Conservation (phyloP, 805 yeast genomes). For the Starmerella riodocensis region DNA sequence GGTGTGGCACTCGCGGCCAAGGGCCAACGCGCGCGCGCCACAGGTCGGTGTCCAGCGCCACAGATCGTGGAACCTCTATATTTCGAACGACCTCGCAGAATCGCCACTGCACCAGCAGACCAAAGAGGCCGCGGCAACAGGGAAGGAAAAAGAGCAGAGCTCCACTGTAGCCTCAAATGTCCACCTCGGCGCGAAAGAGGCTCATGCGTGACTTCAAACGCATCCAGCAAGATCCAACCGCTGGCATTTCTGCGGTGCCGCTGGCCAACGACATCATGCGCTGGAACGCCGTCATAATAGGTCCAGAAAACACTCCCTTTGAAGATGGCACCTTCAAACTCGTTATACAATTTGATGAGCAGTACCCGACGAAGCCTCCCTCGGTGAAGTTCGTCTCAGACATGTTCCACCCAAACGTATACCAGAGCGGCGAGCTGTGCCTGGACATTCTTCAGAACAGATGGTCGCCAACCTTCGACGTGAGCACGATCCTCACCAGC, state of each 20-base stretch:
- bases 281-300: constrained; percentile 96
- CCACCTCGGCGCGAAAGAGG: constrained; percentile 97
- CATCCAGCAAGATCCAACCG: constrained; percentile 96
- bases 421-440: constrained; percentile 89
- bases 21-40: no score
- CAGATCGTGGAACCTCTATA: no score
- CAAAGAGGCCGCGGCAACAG: no score
- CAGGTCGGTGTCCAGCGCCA: no score
- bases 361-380: constrained; percentile 96
- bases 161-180: no score
- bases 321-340: constrained; percentile 95
- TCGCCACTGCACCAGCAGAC: no score
- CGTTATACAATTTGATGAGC: constrained; percentile 82
- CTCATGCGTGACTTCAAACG: constrained; percentile 98
- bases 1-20: no score
- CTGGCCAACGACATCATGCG: constrained; percentile 93
- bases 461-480: constrained; percentile 98
- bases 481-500: constrained; percentile 84
- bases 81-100: no score
- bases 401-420: constrained; percentile 97
- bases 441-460: constrained; percentile 90
- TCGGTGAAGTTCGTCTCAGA: constrained; percentile 77
- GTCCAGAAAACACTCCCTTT: constrained; percentile 94
- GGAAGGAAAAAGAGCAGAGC: no score
- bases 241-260: constrained; percentile 95